phyloP scores from a whole-genome alignment of 2,329 filamentous ascomycete genomes.

The Fusarium guadeloupense region DNA sequence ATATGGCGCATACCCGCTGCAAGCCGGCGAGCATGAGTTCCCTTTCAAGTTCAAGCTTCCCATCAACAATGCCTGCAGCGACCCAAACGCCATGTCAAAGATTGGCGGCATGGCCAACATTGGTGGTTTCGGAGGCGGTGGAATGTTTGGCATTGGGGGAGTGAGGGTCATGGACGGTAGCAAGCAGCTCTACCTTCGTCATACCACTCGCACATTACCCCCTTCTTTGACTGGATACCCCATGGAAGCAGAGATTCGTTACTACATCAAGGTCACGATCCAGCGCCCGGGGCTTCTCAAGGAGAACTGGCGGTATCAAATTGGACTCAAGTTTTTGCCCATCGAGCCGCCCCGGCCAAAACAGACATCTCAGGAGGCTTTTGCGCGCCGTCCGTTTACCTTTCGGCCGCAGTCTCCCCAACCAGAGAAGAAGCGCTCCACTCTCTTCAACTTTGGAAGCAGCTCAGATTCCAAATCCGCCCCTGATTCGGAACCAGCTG shows the following conservation, averaged over 20 bases:
- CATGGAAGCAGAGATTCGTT: slow-evolving; percentile 87
- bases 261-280: slow-evolving; percentile 95
- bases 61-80: slow-evolving; percentile 77
- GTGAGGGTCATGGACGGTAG: slow-evolving; percentile 71
- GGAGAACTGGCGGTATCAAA: slow-evolving; percentile 79
- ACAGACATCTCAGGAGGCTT: slow-evolving; percentile 78
- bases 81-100: slow-evolving; percentile 61
- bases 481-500: slow-evolving; percentile 39
- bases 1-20: slow-evolving; percentile 66
- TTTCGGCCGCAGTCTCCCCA: slow-evolving; percentile 58
- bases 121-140: slow-evolving; percentile 59
- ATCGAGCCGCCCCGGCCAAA: slow-evolving; percentile 85
- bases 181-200: slow-evolving; percentile 69
- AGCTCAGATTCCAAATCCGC: slow-evolving; percentile 41
- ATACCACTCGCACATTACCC: slow-evolving; percentile 87
- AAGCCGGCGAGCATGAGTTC: slow-evolving; percentile 77
- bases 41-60: slow-evolving; percentile 81
- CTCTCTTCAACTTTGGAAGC: slow-evolving; percentile 63
- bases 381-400: slow-evolving; percentile 76
- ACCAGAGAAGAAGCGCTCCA: slow-evolving; percentile 61
- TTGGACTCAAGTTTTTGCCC: slow-evolving; percentile 86
- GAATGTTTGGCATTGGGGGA: slow-evolving; percentile 60
- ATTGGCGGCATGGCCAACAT: slow-evolving; percentile 63
- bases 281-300: slow-evolving; percentile 89
- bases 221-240: slow-evolving; percentile 90